Percentiles rank a stretch among this genome's conserved stretches.
These are phyloP conservation scores for Lecanicillium sp. DNA, from an alignment of 2,329 filamentous ascomycete species.

Conservation along the genomic window DNA sequence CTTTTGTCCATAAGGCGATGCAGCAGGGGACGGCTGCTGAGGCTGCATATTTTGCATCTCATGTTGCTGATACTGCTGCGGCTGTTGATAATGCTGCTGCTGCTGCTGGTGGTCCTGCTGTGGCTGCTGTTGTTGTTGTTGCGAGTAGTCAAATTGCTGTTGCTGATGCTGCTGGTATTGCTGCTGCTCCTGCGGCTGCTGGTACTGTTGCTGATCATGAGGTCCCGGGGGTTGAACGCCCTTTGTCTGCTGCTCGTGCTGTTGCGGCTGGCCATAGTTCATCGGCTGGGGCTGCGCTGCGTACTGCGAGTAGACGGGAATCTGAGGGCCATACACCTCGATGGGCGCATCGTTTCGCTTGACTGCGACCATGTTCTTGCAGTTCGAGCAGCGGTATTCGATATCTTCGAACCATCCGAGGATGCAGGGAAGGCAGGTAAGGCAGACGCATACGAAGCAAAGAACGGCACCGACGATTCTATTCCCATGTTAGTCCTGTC, in stretches of 20 bases:
- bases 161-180: constrained; percentile 3
- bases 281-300: constrained; percentile 8
- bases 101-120: too few relatives aligned
- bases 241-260: constrained; percentile 2
- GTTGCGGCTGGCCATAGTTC: constrained; percentile 5
- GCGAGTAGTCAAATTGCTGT: constrained; percentile 4
- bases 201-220: constrained; percentile 3
- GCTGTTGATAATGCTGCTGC: constrained; percentile 3
- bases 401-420: constrained; percentile 23
- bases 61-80: background rate
- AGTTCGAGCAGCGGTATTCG: constrained; percentile 20
- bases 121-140: constrained; percentile 2
- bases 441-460: constrained; percentile 23
- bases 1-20: background rate
- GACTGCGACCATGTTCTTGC: constrained; percentile 20
- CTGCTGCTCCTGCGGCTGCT: constrained; percentile 1
- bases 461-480: constrained; percentile 20
- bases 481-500: background rate
- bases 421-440: constrained; percentile 22
- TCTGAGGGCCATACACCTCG: constrained; percentile 14
- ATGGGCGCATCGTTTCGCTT: constrained; percentile 13
- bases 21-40: background rate
- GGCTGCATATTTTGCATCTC: constrained; percentile 5
- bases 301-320: constrained; percentile 11
- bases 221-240: background rate